Percentiles rank a stretch among this genome's conserved stretches.
Evolutionary conservation across 164 flowering plant species (phyloP).

Genomic region (Platanus orientalis): DNA sequence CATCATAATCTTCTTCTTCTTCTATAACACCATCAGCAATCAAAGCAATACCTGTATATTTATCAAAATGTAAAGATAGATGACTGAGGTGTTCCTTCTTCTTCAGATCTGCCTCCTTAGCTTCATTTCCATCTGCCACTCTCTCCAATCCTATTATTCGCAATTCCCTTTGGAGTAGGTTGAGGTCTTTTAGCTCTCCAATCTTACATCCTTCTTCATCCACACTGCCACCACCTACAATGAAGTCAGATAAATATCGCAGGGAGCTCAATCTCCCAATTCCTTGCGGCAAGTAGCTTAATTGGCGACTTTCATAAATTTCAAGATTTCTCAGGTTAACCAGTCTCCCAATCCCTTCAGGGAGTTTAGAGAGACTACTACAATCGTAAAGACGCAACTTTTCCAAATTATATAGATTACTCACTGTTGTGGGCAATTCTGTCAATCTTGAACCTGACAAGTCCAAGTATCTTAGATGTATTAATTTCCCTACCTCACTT

Average conservation of each 20-base stretch:
- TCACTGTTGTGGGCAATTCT: conserved; percentile 6
- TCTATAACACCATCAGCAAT: too few relatives aligned
- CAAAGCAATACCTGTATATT: too few relatives aligned
- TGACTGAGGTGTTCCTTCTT: neutral
- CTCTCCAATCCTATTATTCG: neutral
- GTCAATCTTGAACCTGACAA: neutral
- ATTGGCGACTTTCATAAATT: neutral
- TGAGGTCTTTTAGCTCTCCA: neutral
- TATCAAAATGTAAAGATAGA: neutral
- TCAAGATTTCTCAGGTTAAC: conserved; percentile 16
- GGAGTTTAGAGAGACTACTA: neutral
- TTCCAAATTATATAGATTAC: conserved; percentile 13
- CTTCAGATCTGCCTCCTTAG: neutral
- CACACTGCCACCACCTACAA: neutral
- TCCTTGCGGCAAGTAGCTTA: conserved; percentile 11
- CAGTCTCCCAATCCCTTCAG: conserved; percentile 13
- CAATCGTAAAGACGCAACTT: neutral
- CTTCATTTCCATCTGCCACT: neutral
- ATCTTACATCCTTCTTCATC: neutral
- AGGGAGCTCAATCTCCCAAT: conserved; percentile 10
- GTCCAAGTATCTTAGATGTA: conserved; percentile 17
- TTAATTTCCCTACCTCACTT: conserved; percentile 2
- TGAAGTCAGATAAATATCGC: neutral
- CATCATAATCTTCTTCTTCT: too few relatives aligned
- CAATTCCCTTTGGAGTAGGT: neutral